These are phyloP conservation scores for Purpureocillium lavendulum DNA, from an alignment of 2,329 filamentous ascomycete genomes.

Conservation along the genomic window DNA sequence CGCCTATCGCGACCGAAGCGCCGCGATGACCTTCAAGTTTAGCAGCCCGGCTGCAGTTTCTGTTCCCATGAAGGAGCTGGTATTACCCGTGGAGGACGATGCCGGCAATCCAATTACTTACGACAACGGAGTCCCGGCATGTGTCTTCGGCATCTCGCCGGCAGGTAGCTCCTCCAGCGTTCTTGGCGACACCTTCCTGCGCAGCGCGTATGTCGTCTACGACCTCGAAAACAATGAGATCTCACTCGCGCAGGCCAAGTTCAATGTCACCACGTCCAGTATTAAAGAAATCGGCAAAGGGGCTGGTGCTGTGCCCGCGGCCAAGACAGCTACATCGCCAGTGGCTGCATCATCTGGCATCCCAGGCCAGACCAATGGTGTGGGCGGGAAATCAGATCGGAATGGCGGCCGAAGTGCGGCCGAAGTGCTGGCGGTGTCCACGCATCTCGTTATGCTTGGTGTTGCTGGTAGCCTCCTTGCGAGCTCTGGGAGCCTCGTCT, in stretches of 20 bases:
- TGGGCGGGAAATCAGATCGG: not conserved
- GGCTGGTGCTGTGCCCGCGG: conserved; percentile 41
- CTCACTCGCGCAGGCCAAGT: conserved; percentile 59
- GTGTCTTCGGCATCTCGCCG: conserved; percentile 60
- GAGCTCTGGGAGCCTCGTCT: too few relatives aligned
- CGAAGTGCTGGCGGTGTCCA: not conserved
- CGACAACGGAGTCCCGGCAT: conserved; percentile 45
- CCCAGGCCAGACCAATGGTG: not conserved
- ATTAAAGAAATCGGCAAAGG: conserved; percentile 48
- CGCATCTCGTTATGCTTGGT: too few relatives aligned
- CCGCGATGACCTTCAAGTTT: conserved; percentile 44
- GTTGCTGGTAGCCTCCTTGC: too few relatives aligned
- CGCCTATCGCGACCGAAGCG: conserved; percentile 31
- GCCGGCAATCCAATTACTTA: conserved; percentile 42
- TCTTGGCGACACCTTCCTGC: conserved; percentile 66
- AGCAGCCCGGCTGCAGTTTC: conserved; percentile 38
- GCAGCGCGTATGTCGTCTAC: conserved; percentile 69
- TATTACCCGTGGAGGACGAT: conserved; percentile 41
- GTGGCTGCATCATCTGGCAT: conserved; percentile 41
- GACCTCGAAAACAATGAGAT: conserved; percentile 66
- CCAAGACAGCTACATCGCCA: conserved; percentile 38
- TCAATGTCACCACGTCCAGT: conserved; percentile 39
- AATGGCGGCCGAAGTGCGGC: conserved; percentile 2
- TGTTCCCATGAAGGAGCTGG: conserved; percentile 51
- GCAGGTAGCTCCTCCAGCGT: conserved; percentile 48